phyloP scores from a whole-genome alignment of 139 green algal species.

The Picochlorum sp. region DNA sequence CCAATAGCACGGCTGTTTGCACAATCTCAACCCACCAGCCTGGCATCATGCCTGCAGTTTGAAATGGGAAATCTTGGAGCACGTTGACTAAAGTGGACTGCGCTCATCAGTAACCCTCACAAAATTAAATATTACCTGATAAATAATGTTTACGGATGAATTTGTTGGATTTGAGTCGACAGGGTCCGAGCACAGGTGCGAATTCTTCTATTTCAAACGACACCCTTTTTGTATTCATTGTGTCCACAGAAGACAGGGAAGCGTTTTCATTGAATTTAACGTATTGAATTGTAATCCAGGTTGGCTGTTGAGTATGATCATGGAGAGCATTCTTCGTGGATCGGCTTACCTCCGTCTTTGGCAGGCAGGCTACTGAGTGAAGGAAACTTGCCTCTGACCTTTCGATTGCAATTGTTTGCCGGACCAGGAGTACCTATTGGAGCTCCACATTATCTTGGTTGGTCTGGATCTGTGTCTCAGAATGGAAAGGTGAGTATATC shows the following conservation, averaged over 20 bases:
- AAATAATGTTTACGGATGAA: constrained; percentile 1
- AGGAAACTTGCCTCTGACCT: neutral
- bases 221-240: too few species aligned
- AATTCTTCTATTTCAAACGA: neutral
- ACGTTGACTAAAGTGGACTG: too few species aligned
- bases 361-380: neutral
- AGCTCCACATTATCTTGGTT: constrained; percentile 2
- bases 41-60: too few species aligned
- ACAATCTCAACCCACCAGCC: too few species aligned
- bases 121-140: neutral
- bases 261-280: too few species aligned
- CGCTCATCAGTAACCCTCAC: too few species aligned
- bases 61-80: too few species aligned
- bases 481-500: neutral
- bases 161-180: constrained; percentile 3
- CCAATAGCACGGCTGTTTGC: too few species aligned
- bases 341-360: neutral
- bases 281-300: neutral
- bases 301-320: neutral
- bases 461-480: neutral
- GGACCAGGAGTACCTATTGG: neutral
- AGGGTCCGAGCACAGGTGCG: neutral
- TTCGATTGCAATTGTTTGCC: constrained; percentile 1
- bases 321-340: neutral
- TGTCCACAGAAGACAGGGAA: too few species aligned